These are phyloP conservation scores for Phlebiopsis gigantea DNA, from an alignment of 768 basidiomycete genomes.

Conservation along the genomic window DNA sequence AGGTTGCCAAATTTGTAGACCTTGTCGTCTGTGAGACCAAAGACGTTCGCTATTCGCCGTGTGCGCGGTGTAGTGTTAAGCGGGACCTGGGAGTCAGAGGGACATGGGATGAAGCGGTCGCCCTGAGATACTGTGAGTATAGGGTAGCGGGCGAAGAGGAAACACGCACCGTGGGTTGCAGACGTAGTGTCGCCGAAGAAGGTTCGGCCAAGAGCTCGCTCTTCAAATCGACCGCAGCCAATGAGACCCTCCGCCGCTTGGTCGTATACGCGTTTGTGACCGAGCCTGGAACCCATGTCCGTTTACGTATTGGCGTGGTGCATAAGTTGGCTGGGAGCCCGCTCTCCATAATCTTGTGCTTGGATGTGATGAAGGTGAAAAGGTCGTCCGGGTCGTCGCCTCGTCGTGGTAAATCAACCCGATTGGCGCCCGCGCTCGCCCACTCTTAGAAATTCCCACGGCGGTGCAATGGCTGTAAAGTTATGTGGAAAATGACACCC, in stretches of 20 bases:
- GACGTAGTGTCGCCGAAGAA: slow-evolving; percentile 15
- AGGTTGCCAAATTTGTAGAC: slow-evolving; percentile 48
- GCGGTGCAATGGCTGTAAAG: too few relatives aligned
- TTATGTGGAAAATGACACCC: too few relatives aligned
- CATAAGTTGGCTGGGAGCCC: neutral
- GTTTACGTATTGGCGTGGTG: slow-evolving; percentile 13
- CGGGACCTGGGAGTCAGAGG: slow-evolving; percentile 46
- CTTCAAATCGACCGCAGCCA: slow-evolving; percentile 33
- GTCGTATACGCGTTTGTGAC: slow-evolving; percentile 36
- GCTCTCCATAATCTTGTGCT: slow-evolving; percentile 6
- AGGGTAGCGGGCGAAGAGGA: neutral
- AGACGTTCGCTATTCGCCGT: slow-evolving; percentile 57
- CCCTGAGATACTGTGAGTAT: slow-evolving; percentile 31
- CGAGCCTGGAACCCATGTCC: slow-evolving; percentile 24
- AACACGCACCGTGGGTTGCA: slow-evolving; percentile 24
- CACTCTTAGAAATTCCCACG: neutral
- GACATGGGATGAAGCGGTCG: slow-evolving; percentile 56
- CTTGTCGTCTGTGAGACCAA: slow-evolving; percentile 53
- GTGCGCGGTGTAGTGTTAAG: slow-evolving; percentile 62
- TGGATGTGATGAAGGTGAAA: neutral
- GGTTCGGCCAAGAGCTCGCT: slow-evolving; percentile 24
- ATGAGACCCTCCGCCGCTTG: slow-evolving; percentile 39
- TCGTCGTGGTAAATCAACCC: neutral
- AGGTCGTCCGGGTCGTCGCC: too few relatives aligned
- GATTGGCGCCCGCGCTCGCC: neutral